Conservation (phyloP, 305 asterid species). For the Solanum chacoense region DNA sequence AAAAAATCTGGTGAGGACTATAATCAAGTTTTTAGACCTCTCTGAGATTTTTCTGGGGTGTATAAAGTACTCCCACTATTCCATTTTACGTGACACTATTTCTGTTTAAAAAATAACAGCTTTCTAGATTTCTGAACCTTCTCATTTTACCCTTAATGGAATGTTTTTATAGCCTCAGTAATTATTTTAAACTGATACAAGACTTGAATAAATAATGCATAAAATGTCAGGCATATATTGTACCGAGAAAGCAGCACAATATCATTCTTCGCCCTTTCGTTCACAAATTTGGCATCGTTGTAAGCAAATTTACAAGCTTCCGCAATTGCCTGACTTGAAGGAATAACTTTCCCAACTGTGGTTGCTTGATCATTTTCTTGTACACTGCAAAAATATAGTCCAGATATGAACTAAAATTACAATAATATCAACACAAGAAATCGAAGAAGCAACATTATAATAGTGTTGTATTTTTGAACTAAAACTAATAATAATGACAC, state of each 20-base stretch:
- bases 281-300: conserved; percentile 78
- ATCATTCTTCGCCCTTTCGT: conserved; percentile 86
- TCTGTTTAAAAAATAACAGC: background rate
- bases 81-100: background rate
- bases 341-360: conserved; percentile 27
- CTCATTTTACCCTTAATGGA: background rate
- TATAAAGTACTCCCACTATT: background rate
- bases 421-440: background rate
- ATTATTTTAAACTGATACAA: background rate
- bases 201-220: conserved; percentile 2
- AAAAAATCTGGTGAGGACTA: background rate
- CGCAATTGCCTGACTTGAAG: conserved; percentile 53
- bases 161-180: background rate
- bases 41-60: background rate
- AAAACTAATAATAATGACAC: background rate
- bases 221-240: conserved; percentile 1
- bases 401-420: background rate
- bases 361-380: conserved; percentile 35
- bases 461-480: background rate
- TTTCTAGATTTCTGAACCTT: background rate
- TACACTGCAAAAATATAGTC: conserved; percentile 22
- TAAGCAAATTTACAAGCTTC: conserved; percentile 81
- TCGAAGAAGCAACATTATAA: background rate
- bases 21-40: background rate
- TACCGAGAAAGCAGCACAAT: conserved; percentile 83